Evolutionary conservation across 768 basidiomycete genomes (phyloP).

Genomic region (Butyriboletus loyo): DNA sequence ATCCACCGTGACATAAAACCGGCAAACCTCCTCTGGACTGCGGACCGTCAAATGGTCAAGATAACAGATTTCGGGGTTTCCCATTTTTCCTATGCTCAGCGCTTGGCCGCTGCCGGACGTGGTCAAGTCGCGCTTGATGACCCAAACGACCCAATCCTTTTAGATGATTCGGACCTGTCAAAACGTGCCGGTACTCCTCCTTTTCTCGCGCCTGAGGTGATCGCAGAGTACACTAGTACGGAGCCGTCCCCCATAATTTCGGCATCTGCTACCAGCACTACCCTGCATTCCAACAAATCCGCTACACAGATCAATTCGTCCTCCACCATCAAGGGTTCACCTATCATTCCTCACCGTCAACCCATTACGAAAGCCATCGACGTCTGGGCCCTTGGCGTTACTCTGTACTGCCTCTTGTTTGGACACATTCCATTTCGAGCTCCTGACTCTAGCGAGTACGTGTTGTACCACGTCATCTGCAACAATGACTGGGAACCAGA

Average conservation of each 20-base stretch:
- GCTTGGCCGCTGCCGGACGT: constrained; percentile 60
- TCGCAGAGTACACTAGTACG: constrained; percentile 57
- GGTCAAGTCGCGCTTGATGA: constrained; percentile 37
- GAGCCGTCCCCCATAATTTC: constrained; percentile 33
- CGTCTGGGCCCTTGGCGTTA: constrained; percentile 97
- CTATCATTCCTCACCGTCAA: constrained; percentile 32
- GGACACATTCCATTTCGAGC: constrained; percentile 78
- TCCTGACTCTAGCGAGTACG: constrained; percentile 59
- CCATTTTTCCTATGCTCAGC: constrained; percentile 89
- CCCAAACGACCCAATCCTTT: constrained; percentile 58
- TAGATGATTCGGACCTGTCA: constrained; percentile 83
- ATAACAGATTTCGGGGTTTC: constrained; percentile 99
- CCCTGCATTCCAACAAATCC: constrained; percentile 28
- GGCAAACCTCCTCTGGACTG: constrained; percentile 90
- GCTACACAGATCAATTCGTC: constrained; percentile 30
- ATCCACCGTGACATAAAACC: constrained; percentile 99
- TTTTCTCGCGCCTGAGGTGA: constrained; percentile 95
- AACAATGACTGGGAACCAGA: constrained; percentile 70
- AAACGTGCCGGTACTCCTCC: constrained; percentile 94
- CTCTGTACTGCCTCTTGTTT: constrained; percentile 91
- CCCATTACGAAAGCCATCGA: constrained; percentile 92
- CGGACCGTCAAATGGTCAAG: constrained; percentile 85
- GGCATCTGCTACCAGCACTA: constrained; percentile 31
- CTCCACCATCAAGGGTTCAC: constrained; percentile 28
- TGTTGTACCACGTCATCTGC: constrained; percentile 77